These are phyloP conservation scores for Microdochium nivale DNA, from an alignment of 2,329 filamentous ascomycete genomes.

Conservation along the genomic window DNA sequence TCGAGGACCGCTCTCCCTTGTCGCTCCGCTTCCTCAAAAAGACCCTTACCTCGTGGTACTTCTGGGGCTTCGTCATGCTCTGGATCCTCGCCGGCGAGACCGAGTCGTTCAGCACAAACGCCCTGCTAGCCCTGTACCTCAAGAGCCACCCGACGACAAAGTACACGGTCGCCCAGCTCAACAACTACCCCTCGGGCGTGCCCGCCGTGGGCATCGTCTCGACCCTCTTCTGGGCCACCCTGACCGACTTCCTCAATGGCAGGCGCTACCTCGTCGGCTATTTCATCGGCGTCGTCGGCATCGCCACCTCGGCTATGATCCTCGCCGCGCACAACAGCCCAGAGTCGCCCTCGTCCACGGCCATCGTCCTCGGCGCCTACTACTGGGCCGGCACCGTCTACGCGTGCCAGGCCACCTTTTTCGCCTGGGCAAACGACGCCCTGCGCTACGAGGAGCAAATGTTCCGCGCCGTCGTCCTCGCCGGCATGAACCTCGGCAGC, in stretches of 20 bases:
- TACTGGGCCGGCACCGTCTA: slow-evolving; percentile 65
- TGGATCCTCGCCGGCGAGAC: slow-evolving; percentile 26
- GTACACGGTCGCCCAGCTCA: slow-evolving; percentile 33
- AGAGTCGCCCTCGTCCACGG: slow-evolving; percentile 29
- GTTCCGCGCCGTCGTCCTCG: slow-evolving; percentile 58
- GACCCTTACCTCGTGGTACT: slow-evolving; percentile 49
- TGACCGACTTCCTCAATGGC: slow-evolving; percentile 40
- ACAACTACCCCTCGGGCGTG: slow-evolving; percentile 37
- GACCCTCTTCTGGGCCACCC: slow-evolving; percentile 45
- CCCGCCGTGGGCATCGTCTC: slow-evolving; percentile 31
- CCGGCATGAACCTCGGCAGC: slow-evolving; percentile 62
- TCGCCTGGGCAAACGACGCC: slow-evolving; percentile 68
- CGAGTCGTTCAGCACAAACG: slow-evolving; percentile 42
- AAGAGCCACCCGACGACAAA: slow-evolving; percentile 14
- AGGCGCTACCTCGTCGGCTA: slow-evolving; percentile 46
- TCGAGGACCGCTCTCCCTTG: slow-evolving; percentile 20
- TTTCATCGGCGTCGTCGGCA: slow-evolving; percentile 22
- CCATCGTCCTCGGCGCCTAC: slow-evolving; percentile 54
- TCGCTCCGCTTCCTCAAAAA: slow-evolving; percentile 40
- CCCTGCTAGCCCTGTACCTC: slow-evolving; percentile 31
- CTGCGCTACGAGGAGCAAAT: slow-evolving; percentile 55
- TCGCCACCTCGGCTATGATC: slow-evolving; percentile 50
- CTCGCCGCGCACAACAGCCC: slow-evolving; percentile 39
- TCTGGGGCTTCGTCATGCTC: slow-evolving; percentile 21
- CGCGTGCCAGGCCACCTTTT: slow-evolving; percentile 66